Base-by-base conservation (phyloP, 2,329 filamentous ascomycete genomes). In the Cordyceps pruinosa region DNA sequence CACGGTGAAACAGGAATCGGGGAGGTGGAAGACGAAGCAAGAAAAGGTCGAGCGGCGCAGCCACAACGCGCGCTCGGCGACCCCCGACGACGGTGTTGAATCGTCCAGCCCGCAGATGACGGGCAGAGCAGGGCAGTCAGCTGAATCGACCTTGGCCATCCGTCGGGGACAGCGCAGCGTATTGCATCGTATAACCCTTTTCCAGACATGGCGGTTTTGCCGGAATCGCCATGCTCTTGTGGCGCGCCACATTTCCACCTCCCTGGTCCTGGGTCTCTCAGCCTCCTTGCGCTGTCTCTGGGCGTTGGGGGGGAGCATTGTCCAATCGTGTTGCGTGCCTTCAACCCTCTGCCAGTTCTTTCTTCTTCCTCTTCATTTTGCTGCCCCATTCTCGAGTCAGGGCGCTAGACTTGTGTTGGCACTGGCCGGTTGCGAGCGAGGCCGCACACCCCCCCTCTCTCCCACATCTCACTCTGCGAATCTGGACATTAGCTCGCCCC, bases 371-470 rank as follows among this genome's bases (percentile, higher is more conserved):
- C n/a, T 28, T 39, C 21, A 37, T n/a, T 39, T 37, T 32, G 21
- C 19, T 49, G 42, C 34, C 45, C 55, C 55, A 57, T 51, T 41
- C 55, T 51, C 55, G 55, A 57, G 55, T 51, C 55, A 51, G 41
- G 28, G 30, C 55, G 26, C 54, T 57, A 50, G 28, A 28, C 55
- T 57, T 5, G 13, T 57, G 46, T 57, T 57, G 46, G 55, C 49
- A 41, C 28, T 17, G 54, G 28, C 52, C 41, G 23, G 26, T 52
- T 41, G 37, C 26, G 34, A 39, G 25, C 47, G 21, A n/a, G 34
- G 17, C 13, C 46, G 9, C 9, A 15, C 47, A 7, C 34, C 15
- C 32, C 13, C 47, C 6, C 5, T 48, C 28, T 32, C 32, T 42
- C n/a, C 5, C 26, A 12, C 19, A 19, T 48, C 26, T 48, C 26